Evolutionary conservation across 176 grass and related monocot genomes (phyloP).

Genomic region (Oryza rufipogon): DNA sequence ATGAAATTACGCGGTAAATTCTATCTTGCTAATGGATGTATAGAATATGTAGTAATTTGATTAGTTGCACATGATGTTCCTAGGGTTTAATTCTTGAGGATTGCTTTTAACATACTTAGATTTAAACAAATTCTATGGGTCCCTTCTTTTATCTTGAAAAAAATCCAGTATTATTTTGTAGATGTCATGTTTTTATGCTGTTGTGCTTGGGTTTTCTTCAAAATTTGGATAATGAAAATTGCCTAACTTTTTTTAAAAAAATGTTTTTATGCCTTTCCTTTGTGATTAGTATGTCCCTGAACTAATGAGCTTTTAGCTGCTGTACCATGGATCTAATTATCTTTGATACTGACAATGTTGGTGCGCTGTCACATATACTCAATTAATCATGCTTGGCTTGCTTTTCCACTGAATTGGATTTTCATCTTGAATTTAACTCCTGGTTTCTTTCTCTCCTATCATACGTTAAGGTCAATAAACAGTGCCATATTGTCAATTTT

Average conservation of each 20-base stretch:
- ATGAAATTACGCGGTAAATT: neutral
- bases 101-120: neutral
- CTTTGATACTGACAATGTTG: slow-evolving; percentile 3
- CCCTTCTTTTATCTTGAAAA: neutral
- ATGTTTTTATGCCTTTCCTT: neutral
- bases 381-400: neutral
- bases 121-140: neutral
- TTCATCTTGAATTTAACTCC: neutral
- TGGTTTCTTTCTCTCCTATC: neutral
- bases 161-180: neutral
- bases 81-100: neutral
- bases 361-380: neutral
- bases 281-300: neutral
- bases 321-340: neutral
- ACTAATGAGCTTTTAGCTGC: neutral
- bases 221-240: too few species aligned
- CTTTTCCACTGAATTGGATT: slow-evolving; percentile 2
- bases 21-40: neutral
- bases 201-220: too few species aligned
- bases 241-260: too few species aligned
- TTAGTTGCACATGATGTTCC: slow-evolving; percentile 2
- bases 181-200: neutral
- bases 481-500: neutral
- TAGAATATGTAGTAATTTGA: neutral
- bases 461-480: neutral